A percentile compares a stretch with the other conserved stretches of the same genome.
phyloP scores from a whole-genome alignment of 257 asterid species.

The Solanum virginianum region DNA sequence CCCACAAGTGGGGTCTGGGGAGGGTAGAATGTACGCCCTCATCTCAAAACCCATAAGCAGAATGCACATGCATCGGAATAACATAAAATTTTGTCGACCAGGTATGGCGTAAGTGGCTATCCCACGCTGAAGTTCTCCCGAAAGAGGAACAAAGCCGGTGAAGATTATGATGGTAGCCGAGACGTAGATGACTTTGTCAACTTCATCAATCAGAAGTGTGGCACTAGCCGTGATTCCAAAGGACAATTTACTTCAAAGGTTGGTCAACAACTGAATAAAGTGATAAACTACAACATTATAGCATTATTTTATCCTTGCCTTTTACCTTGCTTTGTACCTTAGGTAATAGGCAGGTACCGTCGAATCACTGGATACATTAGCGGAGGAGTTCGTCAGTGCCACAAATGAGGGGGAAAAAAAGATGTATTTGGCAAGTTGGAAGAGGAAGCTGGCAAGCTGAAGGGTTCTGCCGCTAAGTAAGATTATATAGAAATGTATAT shows the following conservation, averaged over 20 bases:
- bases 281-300: neutral
- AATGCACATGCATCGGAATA: neutral
- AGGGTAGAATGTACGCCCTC: too few relatives aligned
- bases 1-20: too few relatives aligned
- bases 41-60: too few relatives aligned
- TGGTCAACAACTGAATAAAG: conserved; percentile 7
- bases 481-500: neutral
- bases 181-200: conserved; percentile 58
- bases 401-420: conserved; percentile 43
- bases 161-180: conserved; percentile 72
- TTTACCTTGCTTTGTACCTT: conserved; percentile 1
- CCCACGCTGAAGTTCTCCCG: conserved; percentile 85
- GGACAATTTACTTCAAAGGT: conserved; percentile 79
- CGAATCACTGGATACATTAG: conserved; percentile 50
- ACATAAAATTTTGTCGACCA: neutral
- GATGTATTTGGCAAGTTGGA: conserved; percentile 36
- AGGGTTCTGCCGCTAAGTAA: conserved; percentile 66
- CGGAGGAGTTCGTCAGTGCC: conserved; percentile 59
- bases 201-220: conserved; percentile 78
- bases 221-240: conserved; percentile 75
- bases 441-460: conserved; percentile 68
- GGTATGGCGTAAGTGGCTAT: conserved; percentile 51
- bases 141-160: conserved; percentile 88
- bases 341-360: conserved; percentile 64
- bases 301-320: neutral